Percentiles rank a stretch among this genome's conserved stretches.
phyloP scores from a whole-genome alignment of 1,284 basidiomycete species.

The Clitocybe nebularis region DNA sequence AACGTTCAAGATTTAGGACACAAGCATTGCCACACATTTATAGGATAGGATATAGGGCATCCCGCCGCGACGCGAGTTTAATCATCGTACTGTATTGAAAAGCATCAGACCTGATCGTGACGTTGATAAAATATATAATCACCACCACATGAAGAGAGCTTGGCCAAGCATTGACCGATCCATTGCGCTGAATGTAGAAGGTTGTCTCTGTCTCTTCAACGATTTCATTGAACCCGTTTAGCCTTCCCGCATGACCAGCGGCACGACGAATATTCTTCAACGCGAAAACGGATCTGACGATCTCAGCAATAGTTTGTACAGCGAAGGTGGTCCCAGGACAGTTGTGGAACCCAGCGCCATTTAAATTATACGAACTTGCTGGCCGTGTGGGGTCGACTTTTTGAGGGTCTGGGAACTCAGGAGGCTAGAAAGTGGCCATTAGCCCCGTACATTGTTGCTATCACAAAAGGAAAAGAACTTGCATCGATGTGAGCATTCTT shows the following conservation, averaged over 20 bases:
- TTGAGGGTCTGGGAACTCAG: slow-evolving; percentile 42
- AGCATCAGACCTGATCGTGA: neutral
- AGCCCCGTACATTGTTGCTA: slow-evolving; percentile 2
- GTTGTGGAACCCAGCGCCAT: slow-evolving; percentile 43
- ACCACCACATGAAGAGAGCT: slow-evolving; percentile 28
- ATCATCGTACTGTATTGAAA: neutral
- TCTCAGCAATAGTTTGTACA: slow-evolving; percentile 38
- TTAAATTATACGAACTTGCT: slow-evolving; percentile 32
- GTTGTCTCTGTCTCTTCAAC: slow-evolving; percentile 29
- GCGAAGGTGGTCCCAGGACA: slow-evolving; percentile 38
- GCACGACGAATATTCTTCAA: slow-evolving; percentile 45
- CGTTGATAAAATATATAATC: slow-evolving; percentile 7
- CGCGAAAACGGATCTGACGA: slow-evolving; percentile 41
- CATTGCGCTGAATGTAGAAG: slow-evolving; percentile 27
- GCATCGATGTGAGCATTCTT: slow-evolving; percentile 50
- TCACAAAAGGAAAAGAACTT: slow-evolving; percentile 13
- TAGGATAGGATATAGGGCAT: too few species aligned
- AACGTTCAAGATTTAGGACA: too few species aligned
- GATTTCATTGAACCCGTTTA: slow-evolving; percentile 30
- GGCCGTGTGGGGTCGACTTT: slow-evolving; percentile 38
- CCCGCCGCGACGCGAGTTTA: too few species aligned
- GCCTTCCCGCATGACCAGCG: slow-evolving; percentile 33
- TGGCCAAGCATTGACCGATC: slow-evolving; percentile 28
- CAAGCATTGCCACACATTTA: too few species aligned
- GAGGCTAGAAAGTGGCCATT: slow-evolving; percentile 23